Conservation (phyloP, 257 asterid species). For the Solanum rostratum region DNA sequence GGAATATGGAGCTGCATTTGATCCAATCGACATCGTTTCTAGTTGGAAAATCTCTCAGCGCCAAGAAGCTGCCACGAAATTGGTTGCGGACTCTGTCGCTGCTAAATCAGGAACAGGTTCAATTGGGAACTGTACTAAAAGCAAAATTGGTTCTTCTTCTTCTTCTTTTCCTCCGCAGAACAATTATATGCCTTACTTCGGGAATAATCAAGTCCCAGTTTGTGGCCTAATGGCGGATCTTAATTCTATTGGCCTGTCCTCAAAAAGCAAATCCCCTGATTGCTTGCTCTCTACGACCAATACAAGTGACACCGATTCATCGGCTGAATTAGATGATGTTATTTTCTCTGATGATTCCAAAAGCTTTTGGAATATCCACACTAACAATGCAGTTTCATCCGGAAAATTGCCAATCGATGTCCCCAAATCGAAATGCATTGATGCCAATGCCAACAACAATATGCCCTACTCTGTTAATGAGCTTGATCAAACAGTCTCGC, state of each 20-base stretch:
- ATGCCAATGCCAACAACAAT: neutral
- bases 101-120: neutral
- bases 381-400: constrained; percentile 3
- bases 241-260: neutral
- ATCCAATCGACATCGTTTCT: constrained; percentile 1
- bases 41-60: constrained; percentile 5
- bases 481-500: neutral
- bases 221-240: neutral
- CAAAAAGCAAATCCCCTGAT: constrained; percentile 24
- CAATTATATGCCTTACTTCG: neutral
- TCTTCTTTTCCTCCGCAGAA: neutral
- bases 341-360: constrained; percentile 33
- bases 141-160: neutral
- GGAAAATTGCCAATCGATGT: constrained; percentile 1
- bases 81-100: neutral
- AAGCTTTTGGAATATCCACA: constrained; percentile 13
- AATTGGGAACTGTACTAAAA: neutral
- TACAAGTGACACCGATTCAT: constrained; percentile 30
- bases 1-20: constrained; percentile 6
- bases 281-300: constrained; percentile 50
- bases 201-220: neutral
- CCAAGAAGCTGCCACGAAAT: neutral
- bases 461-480: neutral
- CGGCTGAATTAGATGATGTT: constrained; percentile 44
- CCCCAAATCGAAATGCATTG: neutral